These are phyloP conservation scores for Debaryomyces hansenii DNA, from an alignment of 805 yeast species.

Conservation along the genomic window DNA sequence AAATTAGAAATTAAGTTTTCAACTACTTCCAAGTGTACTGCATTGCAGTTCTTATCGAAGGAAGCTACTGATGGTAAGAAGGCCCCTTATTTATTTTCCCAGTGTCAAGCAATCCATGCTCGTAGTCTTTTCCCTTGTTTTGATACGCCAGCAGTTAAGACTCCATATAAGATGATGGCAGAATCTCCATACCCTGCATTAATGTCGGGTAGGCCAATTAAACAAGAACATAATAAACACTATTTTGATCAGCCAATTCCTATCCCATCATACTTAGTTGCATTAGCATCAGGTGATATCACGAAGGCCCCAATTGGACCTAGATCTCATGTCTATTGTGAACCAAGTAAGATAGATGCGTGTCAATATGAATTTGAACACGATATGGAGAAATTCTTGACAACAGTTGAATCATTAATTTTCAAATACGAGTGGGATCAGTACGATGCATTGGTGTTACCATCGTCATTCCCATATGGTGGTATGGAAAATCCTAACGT, in stretches of 20 bases:
- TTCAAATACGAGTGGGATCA: constrained; percentile 83
- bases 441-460: constrained; percentile 78
- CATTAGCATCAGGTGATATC: constrained; percentile 83
- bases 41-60: constrained; percentile 80
- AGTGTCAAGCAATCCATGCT: constrained; percentile 90
- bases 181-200: constrained; percentile 68
- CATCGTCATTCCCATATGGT: constrained; percentile 79
- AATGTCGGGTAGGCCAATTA: constrained; percentile 63
- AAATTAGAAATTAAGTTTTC: constrained; percentile 50
- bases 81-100: constrained; percentile 77
- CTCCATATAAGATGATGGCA: constrained; percentile 58
- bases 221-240: constrained; percentile 11
- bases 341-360: constrained; percentile 63
- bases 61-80: constrained; percentile 72
- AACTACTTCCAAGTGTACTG: constrained; percentile 78
- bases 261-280: constrained; percentile 80
- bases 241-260: constrained; percentile 73
- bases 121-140: constrained; percentile 85
- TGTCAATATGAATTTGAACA: constrained; percentile 78
- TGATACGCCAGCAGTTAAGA: constrained; percentile 85
- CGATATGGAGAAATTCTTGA: constrained; percentile 78
- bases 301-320: constrained; percentile 74
- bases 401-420: constrained; percentile 73
- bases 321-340: constrained; percentile 78
- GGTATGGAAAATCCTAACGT: constrained; percentile 95